Base-by-base conservation (phyloP, 2,329 filamentous ascomycete species). In the Pyrenophora seminiperda region DNA sequence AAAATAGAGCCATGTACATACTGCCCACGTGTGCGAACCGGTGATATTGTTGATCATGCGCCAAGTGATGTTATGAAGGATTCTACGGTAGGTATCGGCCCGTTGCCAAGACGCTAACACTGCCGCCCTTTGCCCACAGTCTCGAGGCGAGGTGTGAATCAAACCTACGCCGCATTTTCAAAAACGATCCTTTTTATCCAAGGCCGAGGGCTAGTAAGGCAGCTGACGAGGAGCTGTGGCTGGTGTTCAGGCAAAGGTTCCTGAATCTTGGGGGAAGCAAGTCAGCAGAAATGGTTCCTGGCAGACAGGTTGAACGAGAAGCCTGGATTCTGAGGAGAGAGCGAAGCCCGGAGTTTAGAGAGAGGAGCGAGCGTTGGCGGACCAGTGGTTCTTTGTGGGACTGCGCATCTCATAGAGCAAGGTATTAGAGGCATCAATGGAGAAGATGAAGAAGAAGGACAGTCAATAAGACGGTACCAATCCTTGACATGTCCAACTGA, bases 91-190 rank as follows among this genome's bases (percentile, higher is more conserved):
- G 32, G 13, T n/a, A 7, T 5, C 15, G 32, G 15, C 7, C 13
- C 7, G 7, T 18, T n/a, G 55, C 47, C 56, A 56, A 58, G 55
- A 30, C 42, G 37, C 53, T 41, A 50, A 33, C n/a, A 2, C 4
- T 15, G 15, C 14, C 17, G 24, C 33, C 32, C 13, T 17, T 11
- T 14, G 18, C 30, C 42, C 7, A 24, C 31, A 42, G 34, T 42
- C 42, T 31, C 3, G 15, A n/a, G n/a, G n/a, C n/a, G n/a, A n/a
- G n/a, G n/a, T n/a, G n/a, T n/a, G n/a, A n/a, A n/a, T n/a, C n/a
- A n/a, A n/a, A n/a, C n/a, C n/a, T n/a, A n/a, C n/a, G n/a, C n/a
- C n/a, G n/a, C n/a, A n/a, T n/a, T n/a, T n/a, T n/a, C n/a, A n/a
- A n/a, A n/a, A n/a, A n/a, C n/a, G n/a, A n/a, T n/a, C n/a, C n/a